Conservation (phyloP, 164 flowering plant genomes). For the Stephania cephalantha region DNA sequence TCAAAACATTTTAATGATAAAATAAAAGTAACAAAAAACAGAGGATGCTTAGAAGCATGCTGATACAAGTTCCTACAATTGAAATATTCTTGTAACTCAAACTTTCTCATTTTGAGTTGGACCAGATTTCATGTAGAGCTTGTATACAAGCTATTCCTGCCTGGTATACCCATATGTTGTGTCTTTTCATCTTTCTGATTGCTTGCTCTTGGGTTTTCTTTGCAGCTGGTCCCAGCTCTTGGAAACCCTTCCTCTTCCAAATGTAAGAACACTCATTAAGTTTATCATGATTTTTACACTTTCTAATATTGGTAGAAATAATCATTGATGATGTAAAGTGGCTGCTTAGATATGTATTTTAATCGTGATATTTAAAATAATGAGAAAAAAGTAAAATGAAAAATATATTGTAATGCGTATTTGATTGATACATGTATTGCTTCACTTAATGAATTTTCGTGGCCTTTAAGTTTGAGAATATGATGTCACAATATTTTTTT, state of each 20-base stretch:
- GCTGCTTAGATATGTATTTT: background rate
- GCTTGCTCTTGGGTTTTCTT: conserved; percentile 8
- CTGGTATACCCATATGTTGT: background rate
- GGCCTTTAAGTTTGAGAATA: background rate
- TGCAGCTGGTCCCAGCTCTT: conserved; percentile 78
- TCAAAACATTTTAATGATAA: too few species aligned
- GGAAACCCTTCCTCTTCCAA: conserved; percentile 65
- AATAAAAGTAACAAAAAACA: too few species aligned
- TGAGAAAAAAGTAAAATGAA: background rate
- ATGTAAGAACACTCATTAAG: conserved; percentile 37
- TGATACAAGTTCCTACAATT: background rate
- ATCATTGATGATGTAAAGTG: background rate
- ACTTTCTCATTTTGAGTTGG: background rate
- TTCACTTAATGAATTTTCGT: background rate
- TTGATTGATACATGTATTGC: background rate
- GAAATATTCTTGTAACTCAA: background rate
- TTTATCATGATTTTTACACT: background rate
- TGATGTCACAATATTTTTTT: background rate
- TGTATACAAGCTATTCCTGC: background rate
- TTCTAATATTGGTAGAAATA: background rate
- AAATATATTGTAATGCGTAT: background rate
- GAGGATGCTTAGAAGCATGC: background rate
- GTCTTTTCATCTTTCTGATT: conserved; percentile 1
- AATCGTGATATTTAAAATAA: background rate
- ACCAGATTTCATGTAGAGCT: background rate